Conservation (phyloP, 441 rosid species). For the Cnidoscolus chayamansa region DNA sequence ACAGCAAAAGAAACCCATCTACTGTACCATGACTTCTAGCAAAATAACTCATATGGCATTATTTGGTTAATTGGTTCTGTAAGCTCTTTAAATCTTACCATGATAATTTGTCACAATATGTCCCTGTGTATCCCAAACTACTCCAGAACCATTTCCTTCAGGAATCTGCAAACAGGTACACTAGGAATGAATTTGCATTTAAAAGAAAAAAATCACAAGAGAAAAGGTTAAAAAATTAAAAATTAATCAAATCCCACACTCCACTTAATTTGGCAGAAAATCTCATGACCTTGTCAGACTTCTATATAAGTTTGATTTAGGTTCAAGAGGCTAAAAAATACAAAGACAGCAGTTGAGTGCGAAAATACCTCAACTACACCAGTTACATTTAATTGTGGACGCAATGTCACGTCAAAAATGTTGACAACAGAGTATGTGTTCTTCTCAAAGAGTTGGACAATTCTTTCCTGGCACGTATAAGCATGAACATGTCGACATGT, state of each 20-base stretch:
- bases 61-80: neutral
- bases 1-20: neutral
- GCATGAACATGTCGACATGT: conserved; percentile 7
- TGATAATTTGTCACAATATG: conserved; percentile 94
- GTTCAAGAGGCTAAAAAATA: neutral
- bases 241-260: neutral
- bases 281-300: neutral
- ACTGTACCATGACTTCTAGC: neutral
- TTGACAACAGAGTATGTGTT: conserved; percentile 93
- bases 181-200: conserved; percentile 4
- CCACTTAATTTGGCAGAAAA: neutral
- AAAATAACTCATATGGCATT: conserved; percentile 1
- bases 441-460: conserved; percentile 73
- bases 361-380: conserved; percentile 82
- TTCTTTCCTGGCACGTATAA: conserved; percentile 55
- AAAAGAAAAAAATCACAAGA: neutral
- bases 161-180: conserved; percentile 57
- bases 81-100: conserved; percentile 46
- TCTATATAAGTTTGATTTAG: neutral
- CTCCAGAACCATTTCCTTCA: conserved; percentile 98
- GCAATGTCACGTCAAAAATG: conserved; percentile 86
- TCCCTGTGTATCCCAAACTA: conserved; percentile 87
- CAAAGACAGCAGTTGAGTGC: neutral
- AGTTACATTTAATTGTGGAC: conserved; percentile 85
- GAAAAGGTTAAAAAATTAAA: too few relatives aligned